phyloP scores from a whole-genome alignment of 768 basidiomycete species.

The Podaxis sp. region DNA sequence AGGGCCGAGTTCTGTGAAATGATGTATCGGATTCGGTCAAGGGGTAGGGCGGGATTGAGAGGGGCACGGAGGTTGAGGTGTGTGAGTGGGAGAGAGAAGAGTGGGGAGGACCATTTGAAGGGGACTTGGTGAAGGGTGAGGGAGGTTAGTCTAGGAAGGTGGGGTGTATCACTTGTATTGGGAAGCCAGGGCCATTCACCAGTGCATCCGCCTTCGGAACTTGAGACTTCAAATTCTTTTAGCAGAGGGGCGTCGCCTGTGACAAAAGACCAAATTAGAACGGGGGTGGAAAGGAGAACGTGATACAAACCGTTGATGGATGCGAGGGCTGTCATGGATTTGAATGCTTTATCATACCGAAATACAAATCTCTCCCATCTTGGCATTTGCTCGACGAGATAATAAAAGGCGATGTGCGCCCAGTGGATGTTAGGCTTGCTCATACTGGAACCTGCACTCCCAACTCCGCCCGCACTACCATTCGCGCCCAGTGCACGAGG shows the following conservation, averaged over 20 bases:
- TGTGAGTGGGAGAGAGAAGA: constrained; percentile 52
- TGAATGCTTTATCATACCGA: constrained; percentile 72
- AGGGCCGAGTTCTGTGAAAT: constrained; percentile 55
- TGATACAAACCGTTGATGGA: constrained; percentile 57
- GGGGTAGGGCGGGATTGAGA: constrained; percentile 54
- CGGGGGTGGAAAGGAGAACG: constrained; percentile 8
- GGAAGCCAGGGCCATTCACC: constrained; percentile 78
- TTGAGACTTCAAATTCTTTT: constrained; percentile 74
- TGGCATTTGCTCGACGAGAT: constrained; percentile 75
- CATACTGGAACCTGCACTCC: neutral
- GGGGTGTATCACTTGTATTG: constrained; percentile 29
- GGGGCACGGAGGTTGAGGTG: constrained; percentile 63
- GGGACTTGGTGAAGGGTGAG: constrained; percentile 69
- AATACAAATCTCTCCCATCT: constrained; percentile 82
- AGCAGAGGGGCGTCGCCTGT: constrained; percentile 70
- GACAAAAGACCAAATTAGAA: constrained; percentile 11
- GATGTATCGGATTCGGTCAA: constrained; percentile 69
- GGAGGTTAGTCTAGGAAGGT: constrained; percentile 46
- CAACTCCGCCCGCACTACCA: no score
- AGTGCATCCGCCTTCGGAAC: constrained; percentile 56
- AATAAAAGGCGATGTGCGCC: constrained; percentile 79
- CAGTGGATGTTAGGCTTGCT: constrained; percentile 56
- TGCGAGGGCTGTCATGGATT: constrained; percentile 69
- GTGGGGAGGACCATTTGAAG: constrained; percentile 74
- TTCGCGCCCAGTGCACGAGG: neutral